Evolutionary conservation across 805 yeast genomes (phyloP), one percentile per base, ranked within the genome.

Genomic region (Kodamaea sagamina): DNA sequence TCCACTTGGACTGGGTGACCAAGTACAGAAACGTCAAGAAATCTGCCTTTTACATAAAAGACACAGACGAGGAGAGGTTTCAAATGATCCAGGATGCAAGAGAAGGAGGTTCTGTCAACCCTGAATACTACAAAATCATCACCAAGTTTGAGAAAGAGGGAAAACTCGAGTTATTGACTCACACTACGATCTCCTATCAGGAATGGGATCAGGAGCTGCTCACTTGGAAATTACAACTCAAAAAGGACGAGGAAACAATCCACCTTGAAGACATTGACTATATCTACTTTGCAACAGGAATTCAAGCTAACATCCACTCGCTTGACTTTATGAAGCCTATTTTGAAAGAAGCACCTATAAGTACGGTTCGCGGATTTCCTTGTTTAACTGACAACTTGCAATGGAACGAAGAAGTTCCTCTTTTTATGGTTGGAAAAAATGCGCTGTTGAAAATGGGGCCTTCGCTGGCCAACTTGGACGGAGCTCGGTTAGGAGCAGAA

Each of bases 1-100:
- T 72, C 47, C 75, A 71, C 46, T 55, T 72, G 36, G 77, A 72
- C 43, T 73, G 77, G 77, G 77, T 72, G 12, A 69, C 77, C n/a
- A 73, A 72, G 47, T 72, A 71, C 52, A 67, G 67, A 46, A 73
- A 71, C 44, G 69, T 66, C 18, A 66, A 69, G 53, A 72, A 71
- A 45, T 65, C 74, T 2, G 65, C 72, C 1, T 68, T 68, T 36
- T 72, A 72, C 58, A 65, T 69, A 49, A 55, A 57, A 41, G 75
- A 71, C 35, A 62, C 72, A 1, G 76, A 72, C 41, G 63, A 67
- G 32, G 77, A 72, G 42, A 50, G 75, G 21, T 53, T 49, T 12
- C 56, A 71, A 11, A 68, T 70, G 67, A 68, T 72, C 34, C 53
- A 58, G 13, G 65, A 62, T 10, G 75, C 77, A 0, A 53, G 77